phyloP scores from a whole-genome alignment of 495 filamentous ascomycete species.

The Penicillium atrosanguineum region DNA sequence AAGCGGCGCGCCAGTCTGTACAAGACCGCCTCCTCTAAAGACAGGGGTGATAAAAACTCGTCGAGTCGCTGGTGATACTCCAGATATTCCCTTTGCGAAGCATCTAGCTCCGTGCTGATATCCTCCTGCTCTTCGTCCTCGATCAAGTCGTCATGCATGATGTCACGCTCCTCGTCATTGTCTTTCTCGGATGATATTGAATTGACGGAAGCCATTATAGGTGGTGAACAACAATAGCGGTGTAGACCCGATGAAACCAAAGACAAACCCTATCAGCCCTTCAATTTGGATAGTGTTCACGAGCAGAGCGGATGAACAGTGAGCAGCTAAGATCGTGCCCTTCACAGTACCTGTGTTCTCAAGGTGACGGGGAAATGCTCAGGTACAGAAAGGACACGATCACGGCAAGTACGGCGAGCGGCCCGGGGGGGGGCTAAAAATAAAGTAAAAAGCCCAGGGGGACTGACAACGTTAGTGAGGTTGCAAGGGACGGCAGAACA shows the following conservation, averaged over 20 bases:
- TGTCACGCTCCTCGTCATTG: constrained; percentile 36
- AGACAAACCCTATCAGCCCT: not conserved
- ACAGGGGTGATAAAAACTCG: constrained; percentile 39
- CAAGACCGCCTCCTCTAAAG: constrained; percentile 45
- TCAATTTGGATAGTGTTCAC: not conserved
- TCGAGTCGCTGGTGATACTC: constrained; percentile 34
- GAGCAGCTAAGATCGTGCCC: constrained; percentile 3
- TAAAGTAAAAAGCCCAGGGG: not conserved
- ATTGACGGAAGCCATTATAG: constrained; percentile 31
- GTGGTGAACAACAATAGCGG: not conserved
- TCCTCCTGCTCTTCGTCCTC: constrained; percentile 45
- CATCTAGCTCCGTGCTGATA: constrained; percentile 28
- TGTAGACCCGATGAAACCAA: not conserved
- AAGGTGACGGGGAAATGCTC: constrained; percentile 19
- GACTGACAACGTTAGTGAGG: constrained; percentile 18
- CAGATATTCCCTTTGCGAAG: constrained; percentile 29
- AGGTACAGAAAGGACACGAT: constrained; percentile 14
- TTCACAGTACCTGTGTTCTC: constrained; percentile 14
- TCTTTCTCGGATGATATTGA: constrained; percentile 30
- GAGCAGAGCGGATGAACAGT: not conserved
- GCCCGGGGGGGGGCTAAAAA: constrained; percentile 6
- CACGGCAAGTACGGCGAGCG: constrained; percentile 4
- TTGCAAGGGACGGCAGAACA: constrained; percentile 16
- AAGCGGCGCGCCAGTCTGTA: constrained; percentile 62
- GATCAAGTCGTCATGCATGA: constrained; percentile 35